Conservation (phyloP, 2,329 filamentous ascomycete species). For the Endothia cerciana region DNA sequence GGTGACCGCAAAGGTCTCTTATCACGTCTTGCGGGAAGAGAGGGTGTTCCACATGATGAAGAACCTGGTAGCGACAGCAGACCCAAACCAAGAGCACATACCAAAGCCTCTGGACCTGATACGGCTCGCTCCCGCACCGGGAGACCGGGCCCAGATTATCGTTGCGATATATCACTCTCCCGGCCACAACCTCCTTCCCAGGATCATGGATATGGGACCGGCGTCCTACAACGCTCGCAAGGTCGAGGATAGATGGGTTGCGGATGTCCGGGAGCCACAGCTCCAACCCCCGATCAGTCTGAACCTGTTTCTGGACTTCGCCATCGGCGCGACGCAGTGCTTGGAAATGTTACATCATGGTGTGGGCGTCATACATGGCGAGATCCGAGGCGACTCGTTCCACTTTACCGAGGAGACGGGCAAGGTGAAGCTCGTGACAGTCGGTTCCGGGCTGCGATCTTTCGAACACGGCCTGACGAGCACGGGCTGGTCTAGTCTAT, state of each 20-base stretch:
- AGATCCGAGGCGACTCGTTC: conserved; percentile 88
- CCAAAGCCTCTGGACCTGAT: conserved; percentile 80
- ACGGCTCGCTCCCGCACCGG: conserved; percentile 67
- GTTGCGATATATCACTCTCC: conserved; percentile 82
- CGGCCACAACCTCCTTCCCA: conserved; percentile 72
- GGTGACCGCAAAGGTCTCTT: conserved; percentile 82
- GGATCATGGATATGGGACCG: conserved; percentile 77
- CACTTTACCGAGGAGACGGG: conserved; percentile 77
- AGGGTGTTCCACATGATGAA: conserved; percentile 84
- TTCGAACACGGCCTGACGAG: conserved; percentile 90
- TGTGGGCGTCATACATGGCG: conserved; percentile 84
- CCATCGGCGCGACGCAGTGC: conserved; percentile 84
- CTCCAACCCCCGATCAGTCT: conserved; percentile 68
- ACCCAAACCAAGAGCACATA: conserved; percentile 76
- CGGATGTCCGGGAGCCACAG: conserved; percentile 47
- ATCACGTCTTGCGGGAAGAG: conserved; percentile 81
- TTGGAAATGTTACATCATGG: conserved; percentile 90
- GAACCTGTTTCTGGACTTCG: conserved; percentile 83
- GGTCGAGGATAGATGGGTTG: conserved; percentile 54
- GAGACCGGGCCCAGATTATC: conserved; percentile 72
- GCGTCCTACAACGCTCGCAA: conserved; percentile 66
- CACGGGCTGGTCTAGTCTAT: conserved; percentile 83
- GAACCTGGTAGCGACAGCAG: conserved; percentile 69
- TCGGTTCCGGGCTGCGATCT: conserved; percentile 82
- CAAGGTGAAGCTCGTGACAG: conserved; percentile 78